Conservation (phyloP, 257 asterid genomes). For the Ilex aquifolium region DNA sequence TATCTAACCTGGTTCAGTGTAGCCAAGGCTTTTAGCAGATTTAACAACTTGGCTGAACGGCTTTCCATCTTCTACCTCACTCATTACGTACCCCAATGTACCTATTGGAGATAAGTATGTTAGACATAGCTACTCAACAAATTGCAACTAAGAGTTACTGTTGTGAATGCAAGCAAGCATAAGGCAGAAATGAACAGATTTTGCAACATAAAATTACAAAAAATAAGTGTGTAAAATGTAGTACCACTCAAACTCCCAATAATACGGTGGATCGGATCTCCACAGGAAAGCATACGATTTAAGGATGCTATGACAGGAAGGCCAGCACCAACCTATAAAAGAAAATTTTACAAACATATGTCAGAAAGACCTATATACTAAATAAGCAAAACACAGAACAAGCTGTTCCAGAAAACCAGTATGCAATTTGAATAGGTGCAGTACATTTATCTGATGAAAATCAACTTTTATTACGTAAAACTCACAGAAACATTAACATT, state of each 20-base stretch:
- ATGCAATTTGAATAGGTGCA: no score
- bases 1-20: slow-evolving; percentile 84
- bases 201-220: slow-evolving; percentile 9
- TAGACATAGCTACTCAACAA: neutral
- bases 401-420: no score
- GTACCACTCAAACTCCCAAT: slow-evolving; percentile 93
- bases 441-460: no score
- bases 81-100: slow-evolving; percentile 95
- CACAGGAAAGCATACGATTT: slow-evolving; percentile 72
- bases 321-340: slow-evolving; percentile 92
- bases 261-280: slow-evolving; percentile 64
- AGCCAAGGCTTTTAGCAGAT: slow-evolving; percentile 84
- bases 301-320: slow-evolving; percentile 89
- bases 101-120: slow-evolving; percentile 38
- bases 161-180: neutral
- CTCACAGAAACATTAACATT: no score
- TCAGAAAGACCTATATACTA: slow-evolving; percentile 4
- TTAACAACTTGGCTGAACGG: slow-evolving; percentile 82
- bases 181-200: neutral
- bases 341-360: slow-evolving; percentile 9
- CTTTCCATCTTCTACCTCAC: slow-evolving; percentile 82
- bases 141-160: no score
- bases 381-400: neutral
- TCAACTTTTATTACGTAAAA: no score
- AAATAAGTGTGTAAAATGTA: neutral